phyloP scores from a whole-genome alignment of 2,329 filamentous ascomycete genomes.

The Scorias spongiosa region DNA sequence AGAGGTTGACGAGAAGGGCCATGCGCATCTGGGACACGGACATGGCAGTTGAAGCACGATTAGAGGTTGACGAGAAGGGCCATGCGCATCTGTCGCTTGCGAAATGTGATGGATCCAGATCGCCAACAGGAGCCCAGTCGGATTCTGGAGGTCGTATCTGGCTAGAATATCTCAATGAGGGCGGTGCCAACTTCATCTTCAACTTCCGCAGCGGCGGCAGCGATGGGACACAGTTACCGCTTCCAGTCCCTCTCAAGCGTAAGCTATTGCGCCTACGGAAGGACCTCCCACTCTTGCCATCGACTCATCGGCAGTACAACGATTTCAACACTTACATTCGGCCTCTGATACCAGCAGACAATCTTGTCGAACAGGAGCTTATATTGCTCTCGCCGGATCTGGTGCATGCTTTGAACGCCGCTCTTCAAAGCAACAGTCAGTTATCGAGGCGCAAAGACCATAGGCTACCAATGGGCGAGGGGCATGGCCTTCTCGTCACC shows the following conservation, averaged over 20 bases:
- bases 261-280: slow-evolving; percentile 20
- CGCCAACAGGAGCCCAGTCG: too few relatives aligned
- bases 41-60: too few relatives aligned
- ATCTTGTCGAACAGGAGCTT: slow-evolving; percentile 17
- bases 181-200: slow-evolving; percentile 23
- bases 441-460: slow-evolving; percentile 12
- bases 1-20: too few relatives aligned
- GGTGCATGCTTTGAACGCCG: slow-evolving; percentile 10
- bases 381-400: slow-evolving; percentile 11
- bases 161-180: slow-evolving; percentile 22
- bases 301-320: slow-evolving; percentile 13
- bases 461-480: slow-evolving; percentile 13
- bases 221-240: not conserved
- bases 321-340: slow-evolving; percentile 13
- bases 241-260: slow-evolving; percentile 8
- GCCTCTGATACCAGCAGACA: slow-evolving; percentile 15
- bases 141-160: not conserved
- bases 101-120: too few relatives aligned
- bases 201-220: slow-evolving; percentile 6
- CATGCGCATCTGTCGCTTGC: too few relatives aligned
- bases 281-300: slow-evolving; percentile 15
- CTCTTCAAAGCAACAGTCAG: slow-evolving; percentile 9
- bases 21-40: too few relatives aligned
- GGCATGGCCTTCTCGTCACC: slow-evolving; percentile 18
- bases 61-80: too few relatives aligned